Base-by-base conservation (phyloP, 352 stramenopile genomes). In the Pythium dissotocum region DNA sequence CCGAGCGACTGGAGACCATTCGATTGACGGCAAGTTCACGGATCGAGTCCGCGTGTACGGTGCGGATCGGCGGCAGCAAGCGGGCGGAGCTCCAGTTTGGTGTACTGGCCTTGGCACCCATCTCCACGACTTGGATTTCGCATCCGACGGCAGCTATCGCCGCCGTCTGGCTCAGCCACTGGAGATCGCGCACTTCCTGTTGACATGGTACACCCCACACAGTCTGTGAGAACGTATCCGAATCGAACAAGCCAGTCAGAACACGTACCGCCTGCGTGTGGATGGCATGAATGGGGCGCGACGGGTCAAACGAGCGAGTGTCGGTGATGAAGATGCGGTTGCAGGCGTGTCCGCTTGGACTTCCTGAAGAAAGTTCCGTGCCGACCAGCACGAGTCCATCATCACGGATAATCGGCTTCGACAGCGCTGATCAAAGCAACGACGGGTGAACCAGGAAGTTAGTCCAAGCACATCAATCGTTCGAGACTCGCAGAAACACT, bases 281-380 rank as follows among this genome's bases (percentile, higher is more conserved):
- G 24, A 91, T 77, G 30, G 76, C 73, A 0, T 80, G 66, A 28
- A 67, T 61, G 28, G 69, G 61, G 21, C 71, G 72, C 14, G 53
- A 58, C n/a, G 55, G 61, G 21, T 76, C 54, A 14, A 67, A 63
- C 10, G 56, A 56, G 12, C 78, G 62, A 57, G 85, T 77, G 49
- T 90, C 83, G 21, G 77, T 83, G 49, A 90, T 70, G 26, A 90
- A 91, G 61, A 95, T 83, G 48, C 81, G 64, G 57, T 92, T 89
- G 46, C 18, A 48, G 18, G 44, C 55, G 4, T 49, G 55, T 30
- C 18, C 16, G 30, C 10, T 33, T 9, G 30, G 4, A 49, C n/a
- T 1, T 49, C 9, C 57, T n/a, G 36, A 14, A 35, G 40, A 46
- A 24, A 77, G 26, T 56, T 93, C 85, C 0, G 83, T 92, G 30